Conservation (phyloP, 2,329 filamentous ascomycete genomes). For the Alternaria consortialis region DNA sequence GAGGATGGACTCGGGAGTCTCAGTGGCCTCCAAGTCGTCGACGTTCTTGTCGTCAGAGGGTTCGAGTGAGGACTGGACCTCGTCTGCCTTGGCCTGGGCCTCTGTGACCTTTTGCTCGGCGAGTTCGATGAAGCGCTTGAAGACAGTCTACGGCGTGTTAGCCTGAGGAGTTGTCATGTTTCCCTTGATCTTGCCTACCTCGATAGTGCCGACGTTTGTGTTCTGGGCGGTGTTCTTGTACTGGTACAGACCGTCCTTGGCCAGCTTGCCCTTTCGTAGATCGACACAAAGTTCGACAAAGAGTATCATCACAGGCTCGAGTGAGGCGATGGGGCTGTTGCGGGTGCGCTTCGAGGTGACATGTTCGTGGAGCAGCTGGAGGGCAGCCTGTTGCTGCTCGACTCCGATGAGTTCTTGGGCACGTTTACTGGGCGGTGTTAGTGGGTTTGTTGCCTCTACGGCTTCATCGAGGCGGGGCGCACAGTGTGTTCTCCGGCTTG, state of each 20-base stretch:
- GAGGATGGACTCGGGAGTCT: constrained; percentile 97
- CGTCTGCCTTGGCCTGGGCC: constrained; percentile 94
- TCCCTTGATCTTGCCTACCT: constrained; percentile 64
- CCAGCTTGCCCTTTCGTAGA: constrained; percentile 96
- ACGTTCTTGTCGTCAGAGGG: constrained; percentile 78
- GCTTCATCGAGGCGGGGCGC: constrained; percentile 25
- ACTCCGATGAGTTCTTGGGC: constrained; percentile 99
- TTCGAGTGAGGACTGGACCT: constrained; percentile 88
- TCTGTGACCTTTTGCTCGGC: constrained; percentile 95
- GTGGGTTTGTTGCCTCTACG: constrained; percentile 4
- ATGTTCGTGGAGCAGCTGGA: constrained; percentile 97
- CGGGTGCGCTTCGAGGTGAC: constrained; percentile 97
- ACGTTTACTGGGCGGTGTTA: constrained; percentile 62
- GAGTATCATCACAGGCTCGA: constrained; percentile 98
- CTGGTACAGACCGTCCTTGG: constrained; percentile 98
- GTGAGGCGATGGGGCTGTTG: constrained; percentile 92
- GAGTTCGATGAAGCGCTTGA: constrained; percentile 98
- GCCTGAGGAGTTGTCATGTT: constrained; percentile 1
- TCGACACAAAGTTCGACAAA: constrained; percentile 97
- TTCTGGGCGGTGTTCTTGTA: constrained; percentile 99
- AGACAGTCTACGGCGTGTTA: constrained; percentile 67
- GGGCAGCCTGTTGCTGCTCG: constrained; percentile 87
- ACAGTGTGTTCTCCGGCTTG: constrained; percentile 97
- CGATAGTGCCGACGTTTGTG: constrained; percentile 97
- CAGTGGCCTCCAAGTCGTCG: constrained; percentile 94